A percentile compares a stretch with the other conserved stretches of the same genome.
These are phyloP conservation scores for Grosmannia huntii DNA, from an alignment of 2,329 filamentous ascomycete genomes.

Conservation along the genomic window DNA sequence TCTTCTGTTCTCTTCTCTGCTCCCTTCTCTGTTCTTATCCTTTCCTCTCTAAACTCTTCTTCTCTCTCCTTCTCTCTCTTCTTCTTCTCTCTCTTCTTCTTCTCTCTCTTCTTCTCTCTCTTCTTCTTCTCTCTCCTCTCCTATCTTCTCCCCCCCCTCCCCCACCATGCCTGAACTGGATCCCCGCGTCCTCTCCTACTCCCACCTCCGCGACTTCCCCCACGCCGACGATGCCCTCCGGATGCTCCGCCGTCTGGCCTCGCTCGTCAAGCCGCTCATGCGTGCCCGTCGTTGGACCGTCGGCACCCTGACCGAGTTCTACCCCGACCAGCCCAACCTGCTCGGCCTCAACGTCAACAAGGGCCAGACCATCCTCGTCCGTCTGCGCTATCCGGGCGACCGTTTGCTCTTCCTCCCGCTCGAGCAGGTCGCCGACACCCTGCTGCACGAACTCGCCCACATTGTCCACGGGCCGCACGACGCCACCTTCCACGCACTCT, in stretches of 20 bases:
- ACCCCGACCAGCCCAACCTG: constrained; percentile 59
- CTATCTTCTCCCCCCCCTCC: not conserved
- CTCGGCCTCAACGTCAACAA: constrained; percentile 68
- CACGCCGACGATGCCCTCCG: constrained; percentile 38
- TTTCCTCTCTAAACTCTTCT: not conserved
- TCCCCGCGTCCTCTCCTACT: constrained; percentile 32
- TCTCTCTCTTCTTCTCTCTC: not conserved
- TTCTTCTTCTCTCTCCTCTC: not conserved
- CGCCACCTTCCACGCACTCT: constrained; percentile 67
- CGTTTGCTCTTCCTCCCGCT: constrained; percentile 64
- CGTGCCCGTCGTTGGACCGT: constrained; percentile 73
- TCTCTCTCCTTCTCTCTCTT: not conserved
- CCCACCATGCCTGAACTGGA: constrained; percentile 29
- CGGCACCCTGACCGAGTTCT: constrained; percentile 70
- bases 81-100: not conserved
- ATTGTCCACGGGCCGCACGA: constrained; percentile 78
- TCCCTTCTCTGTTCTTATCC: not conserved
- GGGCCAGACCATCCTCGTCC: constrained; percentile 69
- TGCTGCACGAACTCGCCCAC: constrained; percentile 91
- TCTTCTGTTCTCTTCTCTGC: not conserved
- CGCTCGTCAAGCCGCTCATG: constrained; percentile 91
- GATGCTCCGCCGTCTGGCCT: constrained; percentile 67
- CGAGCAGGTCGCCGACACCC: constrained; percentile 74
- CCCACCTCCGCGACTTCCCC: constrained; percentile 33
- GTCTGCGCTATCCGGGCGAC: constrained; percentile 66